Evolutionary conservation across 306 rosid species (phyloP).

Genomic region (Cicer arietinum): DNA sequence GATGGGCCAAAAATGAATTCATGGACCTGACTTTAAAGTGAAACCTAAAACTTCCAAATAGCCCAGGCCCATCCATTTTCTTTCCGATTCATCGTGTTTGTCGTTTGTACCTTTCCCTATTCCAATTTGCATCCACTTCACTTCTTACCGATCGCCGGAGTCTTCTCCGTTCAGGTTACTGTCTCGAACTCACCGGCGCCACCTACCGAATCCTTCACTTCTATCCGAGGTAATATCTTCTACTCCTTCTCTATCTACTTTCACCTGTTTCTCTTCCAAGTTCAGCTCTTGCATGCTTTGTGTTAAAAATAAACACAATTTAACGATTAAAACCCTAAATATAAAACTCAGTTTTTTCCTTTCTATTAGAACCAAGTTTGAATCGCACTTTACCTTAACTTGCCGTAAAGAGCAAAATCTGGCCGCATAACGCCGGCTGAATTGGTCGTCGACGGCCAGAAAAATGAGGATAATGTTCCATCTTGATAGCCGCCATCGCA

Average conservation of each 20-base stretch:
- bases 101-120: neutral
- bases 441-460: too few relatives aligned
- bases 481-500: neutral
- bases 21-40: too few relatives aligned
- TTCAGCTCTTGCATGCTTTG: neutral
- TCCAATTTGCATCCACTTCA: neutral
- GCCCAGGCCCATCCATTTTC: neutral
- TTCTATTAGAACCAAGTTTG: too few relatives aligned
- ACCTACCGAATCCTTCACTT: neutral
- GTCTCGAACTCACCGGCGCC: neutral
- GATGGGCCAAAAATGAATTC: too few relatives aligned
- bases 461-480: too few relatives aligned
- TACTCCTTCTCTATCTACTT: neutral
- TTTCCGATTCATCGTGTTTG: neutral
- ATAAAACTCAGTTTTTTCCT: too few relatives aligned
- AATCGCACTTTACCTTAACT: too few relatives aligned
- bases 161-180: neutral
- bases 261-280: neutral
- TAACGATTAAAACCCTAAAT: too few relatives aligned
- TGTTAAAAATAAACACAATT: too few relatives aligned
- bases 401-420: too few relatives aligned
- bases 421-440: too few relatives aligned
- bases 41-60: neutral
- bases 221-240: conserved; percentile 4
- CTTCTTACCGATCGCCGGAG: neutral